A percentile compares a stretch with the other conserved stretches of the same genome.
phyloP scores from a whole-genome alignment of 345 rosid species.

The Psidium guajava region DNA sequence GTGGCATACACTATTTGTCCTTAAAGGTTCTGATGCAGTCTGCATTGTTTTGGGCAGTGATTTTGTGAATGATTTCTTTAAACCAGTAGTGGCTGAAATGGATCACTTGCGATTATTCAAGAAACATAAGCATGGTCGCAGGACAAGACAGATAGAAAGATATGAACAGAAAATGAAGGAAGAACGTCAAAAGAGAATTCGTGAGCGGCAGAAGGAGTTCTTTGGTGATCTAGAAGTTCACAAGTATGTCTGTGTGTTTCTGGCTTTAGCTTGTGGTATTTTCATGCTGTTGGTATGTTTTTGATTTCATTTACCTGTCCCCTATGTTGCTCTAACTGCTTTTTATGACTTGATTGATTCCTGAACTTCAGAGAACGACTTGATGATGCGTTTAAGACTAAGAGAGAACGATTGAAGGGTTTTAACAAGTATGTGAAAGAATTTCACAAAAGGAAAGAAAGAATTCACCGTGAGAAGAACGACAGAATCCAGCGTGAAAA shows the following conservation, averaged over 20 bases:
- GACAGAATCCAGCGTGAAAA: constrained; percentile 96
- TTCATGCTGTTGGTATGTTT: background rate
- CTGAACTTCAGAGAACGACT: constrained; percentile 62
- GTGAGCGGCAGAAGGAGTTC: constrained; percentile 95
- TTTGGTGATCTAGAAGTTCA: constrained; percentile 86
- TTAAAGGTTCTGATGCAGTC: background rate
- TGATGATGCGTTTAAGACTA: constrained; percentile 66
- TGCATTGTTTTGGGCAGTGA: constrained; percentile 37
- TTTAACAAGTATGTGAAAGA: constrained; percentile 82
- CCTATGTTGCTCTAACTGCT: background rate
- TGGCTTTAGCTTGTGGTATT: background rate
- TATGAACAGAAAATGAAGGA: constrained; percentile 90
- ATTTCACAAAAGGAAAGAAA: constrained; percentile 87
- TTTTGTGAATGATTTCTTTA: constrained; percentile 67
- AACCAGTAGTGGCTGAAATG: constrained; percentile 60
- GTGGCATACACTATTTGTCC: background rate
- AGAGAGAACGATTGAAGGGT: constrained; percentile 89
- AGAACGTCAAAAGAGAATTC: constrained; percentile 87
- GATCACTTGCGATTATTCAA: constrained; percentile 64
- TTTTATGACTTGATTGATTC: constrained; percentile 7
- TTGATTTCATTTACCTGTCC: background rate
- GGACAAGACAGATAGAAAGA: constrained; percentile 76
- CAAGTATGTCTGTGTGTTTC: constrained; percentile 32
- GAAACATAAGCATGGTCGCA: constrained; percentile 87
- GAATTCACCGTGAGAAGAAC: constrained; percentile 81